Conservation (phyloP, 2,329 filamentous ascomycete genomes). For the Talaromyces albobiverticillius region DNA sequence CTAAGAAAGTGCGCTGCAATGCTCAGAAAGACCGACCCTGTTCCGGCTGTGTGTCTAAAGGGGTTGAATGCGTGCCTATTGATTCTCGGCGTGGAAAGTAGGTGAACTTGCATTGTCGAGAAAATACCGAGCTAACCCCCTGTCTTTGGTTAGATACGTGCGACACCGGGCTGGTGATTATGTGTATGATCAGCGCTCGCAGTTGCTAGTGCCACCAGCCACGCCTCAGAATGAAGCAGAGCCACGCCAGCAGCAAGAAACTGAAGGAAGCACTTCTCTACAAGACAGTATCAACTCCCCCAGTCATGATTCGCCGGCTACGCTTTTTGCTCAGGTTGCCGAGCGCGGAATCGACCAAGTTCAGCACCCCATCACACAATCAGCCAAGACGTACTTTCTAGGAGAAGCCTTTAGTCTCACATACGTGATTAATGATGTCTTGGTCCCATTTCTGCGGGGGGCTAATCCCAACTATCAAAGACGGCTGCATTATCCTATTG, state of each 20-base stretch:
- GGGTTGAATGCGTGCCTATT: background rate
- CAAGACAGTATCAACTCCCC: too few species aligned
- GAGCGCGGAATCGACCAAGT: background rate
- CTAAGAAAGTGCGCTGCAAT: background rate
- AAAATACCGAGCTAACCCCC: background rate
- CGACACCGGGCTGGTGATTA: too few species aligned
- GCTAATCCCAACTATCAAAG: background rate
- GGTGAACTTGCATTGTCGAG: too few species aligned
- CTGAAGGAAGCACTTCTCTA: too few species aligned
- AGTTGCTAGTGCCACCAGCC: too few species aligned
- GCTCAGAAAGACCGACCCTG: background rate
- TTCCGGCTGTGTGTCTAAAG: background rate
- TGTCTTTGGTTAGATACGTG: too few species aligned
- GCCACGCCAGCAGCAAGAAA: too few species aligned
- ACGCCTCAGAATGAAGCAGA: too few species aligned
- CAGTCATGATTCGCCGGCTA: background rate
- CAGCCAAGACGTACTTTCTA: background rate
- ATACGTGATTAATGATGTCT: background rate
- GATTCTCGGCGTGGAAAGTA: background rate
- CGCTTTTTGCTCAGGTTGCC: background rate
- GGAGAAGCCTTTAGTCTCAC: background rate
- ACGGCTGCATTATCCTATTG: background rate
- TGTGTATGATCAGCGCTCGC: too few species aligned
- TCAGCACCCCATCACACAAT: background rate
- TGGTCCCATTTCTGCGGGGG: background rate